phyloP scores from a whole-genome alignment of 345 rosid genomes.

The Rhodamnia argentea region DNA sequence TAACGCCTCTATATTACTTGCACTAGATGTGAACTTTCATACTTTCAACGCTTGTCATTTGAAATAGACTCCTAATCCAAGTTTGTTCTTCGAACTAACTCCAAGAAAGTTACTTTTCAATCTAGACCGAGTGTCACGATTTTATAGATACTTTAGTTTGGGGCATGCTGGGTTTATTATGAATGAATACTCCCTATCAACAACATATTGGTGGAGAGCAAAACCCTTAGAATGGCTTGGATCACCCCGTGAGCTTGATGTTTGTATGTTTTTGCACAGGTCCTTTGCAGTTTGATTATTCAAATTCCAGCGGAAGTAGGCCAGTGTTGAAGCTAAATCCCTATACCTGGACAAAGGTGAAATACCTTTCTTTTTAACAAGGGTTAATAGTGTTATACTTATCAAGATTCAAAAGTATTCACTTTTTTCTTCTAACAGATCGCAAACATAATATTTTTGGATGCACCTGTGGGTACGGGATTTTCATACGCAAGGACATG shows the following conservation, averaged over 20 bases:
- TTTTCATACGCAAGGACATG: slow-evolving; percentile 22
- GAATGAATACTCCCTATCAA: neutral
- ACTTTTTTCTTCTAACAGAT: neutral
- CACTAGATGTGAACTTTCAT: neutral
- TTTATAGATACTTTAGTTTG: too few species aligned
- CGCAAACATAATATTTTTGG: slow-evolving; percentile 24
- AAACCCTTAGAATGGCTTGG: too few species aligned
- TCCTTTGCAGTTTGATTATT: too few species aligned
- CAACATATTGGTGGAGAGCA: neutral
- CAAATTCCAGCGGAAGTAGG: too few species aligned
- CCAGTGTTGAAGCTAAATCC: neutral
- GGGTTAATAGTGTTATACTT: neutral
- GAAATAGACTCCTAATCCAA: neutral
- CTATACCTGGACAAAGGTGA: slow-evolving; percentile 23
- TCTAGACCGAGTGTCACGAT: too few species aligned
- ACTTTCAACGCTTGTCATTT: neutral
- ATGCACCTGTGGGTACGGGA: slow-evolving; percentile 29
- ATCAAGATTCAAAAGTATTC: neutral
- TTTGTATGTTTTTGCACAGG: too few species aligned
- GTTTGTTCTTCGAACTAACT: too few species aligned
- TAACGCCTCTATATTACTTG: neutral
- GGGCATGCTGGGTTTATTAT: too few species aligned
- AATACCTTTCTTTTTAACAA: neutral
- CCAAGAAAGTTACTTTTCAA: too few species aligned
- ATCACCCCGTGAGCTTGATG: too few species aligned